Evolutionary conservation across 177 flowering plant genomes (phyloP), one percentile per base, ranked within the genome.

Genomic region (Vitis hybrid): DNA sequence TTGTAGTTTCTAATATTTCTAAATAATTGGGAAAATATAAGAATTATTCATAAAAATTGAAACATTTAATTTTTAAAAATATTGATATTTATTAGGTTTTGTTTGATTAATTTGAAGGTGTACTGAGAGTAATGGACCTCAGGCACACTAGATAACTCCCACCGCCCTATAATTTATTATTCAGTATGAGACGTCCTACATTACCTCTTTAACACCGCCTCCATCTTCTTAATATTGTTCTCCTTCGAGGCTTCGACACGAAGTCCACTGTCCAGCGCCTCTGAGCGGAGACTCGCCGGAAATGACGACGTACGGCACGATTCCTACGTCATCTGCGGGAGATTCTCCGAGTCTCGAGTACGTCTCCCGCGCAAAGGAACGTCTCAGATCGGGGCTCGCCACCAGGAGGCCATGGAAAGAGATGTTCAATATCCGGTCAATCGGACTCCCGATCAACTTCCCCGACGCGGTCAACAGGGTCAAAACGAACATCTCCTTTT

Each of bases 241-340:
- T 46, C 48, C 48, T 10, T 3, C 27, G 27, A 24, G 27, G 27
- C 27, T 24, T 24, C 46, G 35, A 6, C 21, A 16, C 8, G 15
- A 48, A 18, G 52, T 51, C 50, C 3, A 19, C 27, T 24, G 27
- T 57, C 60, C 12, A 3, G 9, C 4, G 18, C 60, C 13, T 24
- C 40, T 5, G 1, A 5, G n/a, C 13, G 1, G 14, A 24, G 6
- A 67, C 48, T 67, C 74, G 66, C 52, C 13, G 13, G 74, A 72
- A 67, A 85, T 86, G 86, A 80, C 91, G 11, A 76, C 60, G 18
- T 89, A 89, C 82, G 91, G 91, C 62, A 83, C 91, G 9, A 89
- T 89, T 13, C 86, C 93, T 58, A 76, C 89, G 21, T 76, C 85
- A 0, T 66, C 85, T 7, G 56, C 81, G 19, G 70, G 62, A 16